A percentile compares a stretch with the other conserved stretches of the same genome.
Conservation (phyloP, 495 filamentous ascomycete genomes). For the Zalerion maritima region DNA sequence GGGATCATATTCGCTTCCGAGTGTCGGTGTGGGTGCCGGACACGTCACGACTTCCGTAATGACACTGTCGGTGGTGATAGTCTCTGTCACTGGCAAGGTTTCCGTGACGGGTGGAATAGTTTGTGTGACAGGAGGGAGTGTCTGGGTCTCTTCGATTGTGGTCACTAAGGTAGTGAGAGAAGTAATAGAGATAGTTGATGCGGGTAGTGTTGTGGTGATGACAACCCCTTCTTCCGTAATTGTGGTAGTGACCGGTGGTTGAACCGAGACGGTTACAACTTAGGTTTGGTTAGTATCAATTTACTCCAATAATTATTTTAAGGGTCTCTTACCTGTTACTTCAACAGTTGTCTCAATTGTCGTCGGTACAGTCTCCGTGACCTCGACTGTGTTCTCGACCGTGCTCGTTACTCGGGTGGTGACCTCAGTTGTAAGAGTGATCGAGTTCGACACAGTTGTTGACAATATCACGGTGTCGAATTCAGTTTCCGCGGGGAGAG, state of each 20-base stretch:
- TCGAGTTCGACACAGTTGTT: too few species aligned
- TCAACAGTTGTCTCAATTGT: too few species aligned
- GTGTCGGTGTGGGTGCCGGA: slow-evolving; percentile 13
- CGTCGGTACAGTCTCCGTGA: too few species aligned
- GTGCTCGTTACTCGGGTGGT: too few species aligned
- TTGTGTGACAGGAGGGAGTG: slow-evolving; percentile 9
- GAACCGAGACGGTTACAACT: slow-evolving; percentile 5
- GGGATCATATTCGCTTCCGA: slow-evolving; percentile 8
- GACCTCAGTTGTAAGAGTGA: too few species aligned
- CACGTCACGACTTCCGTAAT: slow-evolving; percentile 18
- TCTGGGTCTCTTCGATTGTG: too few species aligned
- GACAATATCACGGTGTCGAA: too few species aligned
- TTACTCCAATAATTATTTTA: too few species aligned
- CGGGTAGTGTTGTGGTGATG: slow-evolving; percentile 16
- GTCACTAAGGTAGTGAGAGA: slow-evolving; percentile 7
- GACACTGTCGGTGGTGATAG: slow-evolving; percentile 9
- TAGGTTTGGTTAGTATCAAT: too few species aligned
- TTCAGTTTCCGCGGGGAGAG: neutral
- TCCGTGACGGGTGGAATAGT: slow-evolving; percentile 2
- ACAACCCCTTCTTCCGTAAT: slow-evolving; percentile 8
- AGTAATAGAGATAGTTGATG: slow-evolving; percentile 11
- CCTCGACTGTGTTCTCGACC: too few species aligned
- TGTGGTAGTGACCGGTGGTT: slow-evolving; percentile 13
- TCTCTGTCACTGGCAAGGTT: neutral
- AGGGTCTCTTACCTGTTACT: too few species aligned